Evolutionary conservation across 2,329 filamentous ascomycete species (phyloP), one percentile per base, ranked within the genome.

Genomic region (Ascochyta viciae-villosae): DNA sequence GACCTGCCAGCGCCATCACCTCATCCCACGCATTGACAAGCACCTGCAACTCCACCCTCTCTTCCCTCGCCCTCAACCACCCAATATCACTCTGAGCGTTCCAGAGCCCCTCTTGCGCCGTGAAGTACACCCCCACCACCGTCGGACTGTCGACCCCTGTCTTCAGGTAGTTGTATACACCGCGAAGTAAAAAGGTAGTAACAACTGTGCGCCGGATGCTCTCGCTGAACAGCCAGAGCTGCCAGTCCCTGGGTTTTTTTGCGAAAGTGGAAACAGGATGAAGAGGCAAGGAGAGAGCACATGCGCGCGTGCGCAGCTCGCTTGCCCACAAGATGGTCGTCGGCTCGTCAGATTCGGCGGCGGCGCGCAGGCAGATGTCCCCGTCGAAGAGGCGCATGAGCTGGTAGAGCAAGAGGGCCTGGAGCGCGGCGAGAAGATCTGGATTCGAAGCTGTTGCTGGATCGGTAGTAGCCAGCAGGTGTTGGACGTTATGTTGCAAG

Each of bases 151-250:
- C 54, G 27, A 40, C 47, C 4, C 56, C 58, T 3, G 50, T 40
- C 33, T 58, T 61, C 15, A 65, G 27, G 9, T 72, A 63, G 3
- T 65, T 67, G 54, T 74, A 75, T 3, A 66, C 65, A 4, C 68
- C 72, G 23, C 63, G 59, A 4, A 76, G 38, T 43, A 75, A 58
- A 29, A 69, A 66, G 2, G 65, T 57, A 5, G 69, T 64, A 6
- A 74, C 66, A 6, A 74, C 72, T 0, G 70, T 74, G 7, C 71
- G 68, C 1, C 71, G 66, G 13, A 70, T 66, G 39, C 67, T 72
- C 53, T 74, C 73, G 0, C 61, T 66, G 3, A 72, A 51, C 3
- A 75, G 44, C 71, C 72, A 29, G 74, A 12, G 61, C 2, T 55
- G 60, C 45, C 64, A 57, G 2, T 62, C 46, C 15, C 41, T 29